Percentiles rank a stretch among this genome's conserved stretches.
phyloP scores from a whole-genome alignment of 257 asterid species.

The Solanum arcanum region DNA sequence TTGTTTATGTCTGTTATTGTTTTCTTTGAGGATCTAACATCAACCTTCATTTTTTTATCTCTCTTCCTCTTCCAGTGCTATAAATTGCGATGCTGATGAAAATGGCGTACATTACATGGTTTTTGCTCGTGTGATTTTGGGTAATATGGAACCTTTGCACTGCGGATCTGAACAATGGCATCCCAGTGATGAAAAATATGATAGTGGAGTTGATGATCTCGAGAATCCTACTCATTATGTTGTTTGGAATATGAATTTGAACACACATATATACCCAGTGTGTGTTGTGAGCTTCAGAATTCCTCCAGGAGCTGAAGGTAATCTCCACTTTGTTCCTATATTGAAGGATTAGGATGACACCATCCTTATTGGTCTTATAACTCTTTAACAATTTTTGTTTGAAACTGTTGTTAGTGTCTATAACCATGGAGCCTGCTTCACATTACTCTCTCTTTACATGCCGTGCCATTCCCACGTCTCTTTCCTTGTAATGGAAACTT shows the following conservation, averaged over 20 bases:
- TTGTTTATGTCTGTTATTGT: background rate
- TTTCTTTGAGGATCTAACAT: background rate
- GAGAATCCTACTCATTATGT: slow-evolving; percentile 52
- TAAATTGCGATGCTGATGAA: slow-evolving; percentile 69
- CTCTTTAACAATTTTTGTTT: background rate
- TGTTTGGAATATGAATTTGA: slow-evolving; percentile 80
- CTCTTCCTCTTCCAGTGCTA: background rate
- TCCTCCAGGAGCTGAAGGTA: slow-evolving; percentile 51
- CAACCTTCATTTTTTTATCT: background rate
- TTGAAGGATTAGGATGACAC: background rate
- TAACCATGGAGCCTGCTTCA: background rate
- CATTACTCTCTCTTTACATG: background rate
- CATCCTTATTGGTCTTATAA: background rate
- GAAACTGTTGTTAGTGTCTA: background rate
- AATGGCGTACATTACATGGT: slow-evolving; percentile 57
- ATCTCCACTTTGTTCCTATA: background rate
- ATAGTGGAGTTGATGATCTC: slow-evolving; percentile 81
- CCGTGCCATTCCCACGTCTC: background rate
- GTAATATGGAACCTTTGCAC: slow-evolving; percentile 60
- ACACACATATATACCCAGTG: slow-evolving; percentile 78
- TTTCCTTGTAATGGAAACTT: background rate
- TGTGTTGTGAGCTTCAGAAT: slow-evolving; percentile 67
- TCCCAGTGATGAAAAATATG: slow-evolving; percentile 79
- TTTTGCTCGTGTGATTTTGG: slow-evolving; percentile 42
- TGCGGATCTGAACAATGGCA: slow-evolving; percentile 67